phyloP scores from a whole-genome alignment of 148 eudicot genomes.

The Salicornia ramosissima region DNA sequence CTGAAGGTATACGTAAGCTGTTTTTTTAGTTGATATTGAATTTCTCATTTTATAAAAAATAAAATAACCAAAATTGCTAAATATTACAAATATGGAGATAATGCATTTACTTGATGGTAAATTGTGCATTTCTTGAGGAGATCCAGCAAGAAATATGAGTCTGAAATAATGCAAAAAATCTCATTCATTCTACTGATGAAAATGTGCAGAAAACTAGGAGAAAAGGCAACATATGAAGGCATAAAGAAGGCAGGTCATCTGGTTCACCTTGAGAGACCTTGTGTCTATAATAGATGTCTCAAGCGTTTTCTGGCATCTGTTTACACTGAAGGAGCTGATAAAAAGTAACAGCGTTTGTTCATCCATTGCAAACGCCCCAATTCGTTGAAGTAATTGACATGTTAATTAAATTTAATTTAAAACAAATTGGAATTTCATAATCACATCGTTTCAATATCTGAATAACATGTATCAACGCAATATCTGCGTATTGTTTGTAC shows the following conservation, averaged over 20 bases:
- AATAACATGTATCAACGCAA: constrained; percentile 10
- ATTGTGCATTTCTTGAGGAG: too few species aligned
- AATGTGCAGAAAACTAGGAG: constrained; percentile 67
- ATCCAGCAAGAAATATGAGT: too few species aligned
- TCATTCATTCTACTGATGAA: too few species aligned
- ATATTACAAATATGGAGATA: too few species aligned
- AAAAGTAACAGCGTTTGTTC: constrained; percentile 7
- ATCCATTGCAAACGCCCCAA: not conserved
- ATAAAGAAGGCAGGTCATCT: constrained; percentile 82
- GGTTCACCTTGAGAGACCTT: constrained; percentile 79
- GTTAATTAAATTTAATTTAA: not conserved
- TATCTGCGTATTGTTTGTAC: constrained; percentile 7
- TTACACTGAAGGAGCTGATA: constrained; percentile 17
- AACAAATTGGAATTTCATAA: constrained; percentile 3
- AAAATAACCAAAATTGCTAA: too few species aligned
- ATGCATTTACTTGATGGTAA: too few species aligned
- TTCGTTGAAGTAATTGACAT: constrained; percentile 15
- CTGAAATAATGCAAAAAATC: too few species aligned
- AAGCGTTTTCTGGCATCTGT: constrained; percentile 64
- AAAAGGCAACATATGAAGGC: constrained; percentile 49
- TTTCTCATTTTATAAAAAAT: too few species aligned
- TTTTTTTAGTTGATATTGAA: too few species aligned
- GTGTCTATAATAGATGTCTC: constrained; percentile 60
- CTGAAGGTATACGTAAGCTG: too few species aligned
- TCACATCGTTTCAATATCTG: constrained; percentile 12